Evolutionary conservation across 116 monocot species (phyloP).

Genomic region (Cymodocea nodosa): DNA sequence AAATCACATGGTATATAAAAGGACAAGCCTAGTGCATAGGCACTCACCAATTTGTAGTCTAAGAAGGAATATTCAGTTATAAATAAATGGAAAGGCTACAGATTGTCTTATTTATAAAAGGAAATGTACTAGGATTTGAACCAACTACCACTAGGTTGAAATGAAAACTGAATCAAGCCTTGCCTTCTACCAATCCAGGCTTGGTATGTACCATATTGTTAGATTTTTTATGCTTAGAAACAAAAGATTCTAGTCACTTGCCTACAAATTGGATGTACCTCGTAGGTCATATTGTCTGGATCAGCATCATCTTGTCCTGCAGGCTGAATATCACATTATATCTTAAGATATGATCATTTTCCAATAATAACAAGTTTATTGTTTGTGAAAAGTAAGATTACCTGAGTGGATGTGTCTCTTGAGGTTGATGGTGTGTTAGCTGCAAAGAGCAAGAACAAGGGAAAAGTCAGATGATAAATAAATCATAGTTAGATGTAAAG

Average conservation of each 20-base stretch:
- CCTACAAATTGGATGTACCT: slow-evolving; percentile 4
- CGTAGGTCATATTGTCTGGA: slow-evolving; percentile 11
- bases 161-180: no score
- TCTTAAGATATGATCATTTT: not conserved
- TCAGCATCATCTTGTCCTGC: slow-evolving; percentile 8
- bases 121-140: no score
- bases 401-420: not conserved
- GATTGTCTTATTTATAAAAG: no score
- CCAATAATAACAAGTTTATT: not conserved
- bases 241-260: not conserved
- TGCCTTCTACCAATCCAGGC: no score
- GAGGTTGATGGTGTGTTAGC: slow-evolving; percentile 1
- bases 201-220: not conserved
- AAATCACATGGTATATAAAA: no score
- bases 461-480: not conserved
- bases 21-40: no score
- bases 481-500: no score
- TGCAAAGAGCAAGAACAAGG: not conserved
- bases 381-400: not conserved
- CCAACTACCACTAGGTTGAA: no score
- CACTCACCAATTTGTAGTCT: no score
- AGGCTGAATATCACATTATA: slow-evolving; percentile 5
- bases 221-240: not conserved
- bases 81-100: no score
- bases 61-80: no score